Base-by-base conservation (phyloP, 1,284 basidiomycete genomes). In the Leccinum fallax region DNA sequence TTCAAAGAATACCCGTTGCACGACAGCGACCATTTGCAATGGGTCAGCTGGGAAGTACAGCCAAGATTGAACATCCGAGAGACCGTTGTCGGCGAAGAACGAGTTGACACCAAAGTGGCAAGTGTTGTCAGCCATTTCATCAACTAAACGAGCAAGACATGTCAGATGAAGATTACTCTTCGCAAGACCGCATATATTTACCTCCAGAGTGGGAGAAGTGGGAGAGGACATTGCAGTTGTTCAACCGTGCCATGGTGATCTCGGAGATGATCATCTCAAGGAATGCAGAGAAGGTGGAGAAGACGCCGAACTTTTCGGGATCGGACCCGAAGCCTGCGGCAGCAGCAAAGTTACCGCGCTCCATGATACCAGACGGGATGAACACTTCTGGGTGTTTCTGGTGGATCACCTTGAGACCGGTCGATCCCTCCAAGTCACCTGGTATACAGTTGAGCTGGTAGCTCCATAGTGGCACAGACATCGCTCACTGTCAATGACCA, bases 171-270 rank as follows among this genome's bases (percentile, higher is more conserved):
- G 40, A 4, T 5, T 5, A 24, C 4, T 6, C 6, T 5, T 24
- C n/a, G 26, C 9, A 56, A 15, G 40, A 51, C 26, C 32, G 57
- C 40, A 57, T 56, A 58, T 21, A 77, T 80, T 66, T 71, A 84
- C 89, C 89, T 71, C 92, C 93, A 38, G 91, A 89, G 77, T 94
- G 93, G 26, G 92, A 94, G 80, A 94, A 94, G 78, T 94, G 92
- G 70, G 83, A 89, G 32, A 94, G 83, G 16, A 94, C 86, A 71
- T 94, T 94, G 80, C 90, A 92, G 71, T 89, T 83, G 76, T 94
- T 94, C 71, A 94, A 76, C 59, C 92, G 85, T 16, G 93, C 93
- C 93, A 94, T 94, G n/a, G 92, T 94, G 61, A 93, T 79, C 73
- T 94, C 93, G 2, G 92, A 93, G 62, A 94, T 76, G 62, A 91